Percentiles rank a stretch among this genome's conserved stretches.
Evolutionary conservation across 2,329 filamentous ascomycete species (phyloP).

Genomic region (Curvularia verruculosa): DNA sequence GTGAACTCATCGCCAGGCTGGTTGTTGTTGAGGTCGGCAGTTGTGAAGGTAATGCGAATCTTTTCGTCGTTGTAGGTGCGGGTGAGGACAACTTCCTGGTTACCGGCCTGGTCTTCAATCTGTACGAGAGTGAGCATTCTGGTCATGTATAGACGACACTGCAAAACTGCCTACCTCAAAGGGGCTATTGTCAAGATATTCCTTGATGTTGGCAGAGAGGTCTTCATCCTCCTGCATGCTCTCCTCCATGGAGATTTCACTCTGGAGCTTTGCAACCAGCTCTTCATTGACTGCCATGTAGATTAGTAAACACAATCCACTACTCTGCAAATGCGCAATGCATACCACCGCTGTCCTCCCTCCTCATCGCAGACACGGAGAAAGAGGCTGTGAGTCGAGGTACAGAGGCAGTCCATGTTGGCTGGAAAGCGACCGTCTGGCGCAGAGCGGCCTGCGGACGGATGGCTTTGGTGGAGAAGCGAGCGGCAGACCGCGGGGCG

Average conservation of each 20-base stretch:
- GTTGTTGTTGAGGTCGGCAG: conserved; percentile 73
- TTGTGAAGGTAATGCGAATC: conserved; percentile 85
- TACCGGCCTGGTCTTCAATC: conserved; percentile 76
- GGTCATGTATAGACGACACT: neutral
- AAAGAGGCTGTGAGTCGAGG: conserved; percentile 50
- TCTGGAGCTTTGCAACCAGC: conserved; percentile 81
- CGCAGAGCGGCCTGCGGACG: conserved; percentile 47
- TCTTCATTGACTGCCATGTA: conserved; percentile 66
- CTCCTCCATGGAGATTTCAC: conserved; percentile 67
- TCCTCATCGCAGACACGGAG: conserved; percentile 50
- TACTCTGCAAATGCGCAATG: neutral
- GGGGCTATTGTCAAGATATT: conserved; percentile 83
- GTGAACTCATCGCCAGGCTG: conserved; percentile 54
- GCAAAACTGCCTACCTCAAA: conserved; percentile 67
- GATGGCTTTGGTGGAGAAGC: conserved; percentile 48
- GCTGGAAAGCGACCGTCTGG: conserved; percentile 42
- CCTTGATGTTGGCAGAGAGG: conserved; percentile 77
- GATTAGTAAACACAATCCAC: conserved; percentile 19
- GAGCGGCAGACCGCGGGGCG: conserved; percentile 52
- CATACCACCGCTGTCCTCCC: conserved; percentile 43
- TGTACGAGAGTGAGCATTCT: conserved; percentile 31
- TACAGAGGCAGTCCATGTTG: conserved; percentile 40
- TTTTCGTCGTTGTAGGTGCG: conserved; percentile 87
- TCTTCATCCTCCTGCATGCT: conserved; percentile 76
- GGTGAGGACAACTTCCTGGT: conserved; percentile 85